These are phyloP conservation scores for Hygrophorus pudorinus DNA, from an alignment of 768 basidiomycete species.

Conservation along the genomic window DNA sequence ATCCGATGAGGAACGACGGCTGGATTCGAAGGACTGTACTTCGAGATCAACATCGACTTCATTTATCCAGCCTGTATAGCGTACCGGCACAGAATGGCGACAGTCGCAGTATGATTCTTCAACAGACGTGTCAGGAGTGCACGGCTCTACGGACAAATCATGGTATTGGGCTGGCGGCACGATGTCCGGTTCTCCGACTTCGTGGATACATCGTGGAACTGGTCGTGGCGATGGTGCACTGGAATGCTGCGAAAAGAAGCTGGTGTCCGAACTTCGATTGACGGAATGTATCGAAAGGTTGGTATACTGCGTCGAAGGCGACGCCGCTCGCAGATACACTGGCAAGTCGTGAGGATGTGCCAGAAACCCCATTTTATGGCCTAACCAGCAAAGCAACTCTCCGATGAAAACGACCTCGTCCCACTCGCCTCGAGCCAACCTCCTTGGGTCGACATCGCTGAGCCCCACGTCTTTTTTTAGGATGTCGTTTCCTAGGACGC, in stretches of 20 bases:
- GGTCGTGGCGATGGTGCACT: background rate
- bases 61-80: background rate
- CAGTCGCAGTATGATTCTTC: too few species aligned
- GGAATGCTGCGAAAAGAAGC: background rate
- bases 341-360: background rate
- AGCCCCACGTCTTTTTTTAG: conserved; percentile 51
- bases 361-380: conserved; percentile 25
- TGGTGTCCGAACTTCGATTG: background rate
- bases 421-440: conserved; percentile 53
- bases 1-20: background rate
- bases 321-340: background rate
- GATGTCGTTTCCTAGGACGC: conserved; percentile 60
- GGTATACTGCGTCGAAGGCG: conserved; percentile 3
- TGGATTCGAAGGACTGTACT: background rate
- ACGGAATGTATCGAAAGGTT: background rate
- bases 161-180: too few species aligned
- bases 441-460: conserved; percentile 52
- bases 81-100: background rate
- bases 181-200: too few species aligned
- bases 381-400: conserved; percentile 63
- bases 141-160: too few species aligned
- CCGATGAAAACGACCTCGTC: conserved; percentile 60
- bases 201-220: too few species aligned
- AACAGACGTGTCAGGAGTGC: too few species aligned
- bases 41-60: background rate